Conservation (phyloP, 345 rosid species). For the Microthlaspi erraticum region DNA sequence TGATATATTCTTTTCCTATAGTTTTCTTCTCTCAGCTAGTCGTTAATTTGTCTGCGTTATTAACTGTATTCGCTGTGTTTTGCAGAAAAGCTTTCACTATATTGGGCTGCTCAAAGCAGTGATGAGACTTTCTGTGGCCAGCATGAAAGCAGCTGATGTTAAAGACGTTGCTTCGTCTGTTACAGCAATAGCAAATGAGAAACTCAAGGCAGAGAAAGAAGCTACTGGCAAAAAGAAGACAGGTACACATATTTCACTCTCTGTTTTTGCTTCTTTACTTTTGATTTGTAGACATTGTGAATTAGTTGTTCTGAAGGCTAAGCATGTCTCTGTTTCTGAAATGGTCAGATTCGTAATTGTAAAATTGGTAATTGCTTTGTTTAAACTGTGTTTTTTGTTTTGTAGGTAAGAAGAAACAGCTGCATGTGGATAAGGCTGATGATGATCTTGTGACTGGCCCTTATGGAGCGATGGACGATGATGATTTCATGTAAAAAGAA, state of each 20-base stretch:
- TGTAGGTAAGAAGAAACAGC: constrained; percentile 9
- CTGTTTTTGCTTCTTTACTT: background rate
- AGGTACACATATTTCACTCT: constrained; percentile 50
- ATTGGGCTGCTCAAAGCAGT: constrained; percentile 74
- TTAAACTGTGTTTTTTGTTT: background rate
- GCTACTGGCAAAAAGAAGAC: constrained; percentile 83
- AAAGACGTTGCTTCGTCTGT: constrained; percentile 86
- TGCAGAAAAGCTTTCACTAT: constrained; percentile 91
- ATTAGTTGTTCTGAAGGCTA: background rate
- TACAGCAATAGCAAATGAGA: constrained; percentile 89
- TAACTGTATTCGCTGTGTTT: background rate
- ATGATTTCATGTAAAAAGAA: constrained; percentile 21
- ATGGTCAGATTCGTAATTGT: background rate
- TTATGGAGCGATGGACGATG: constrained; percentile 18
- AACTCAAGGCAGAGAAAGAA: constrained; percentile 88
- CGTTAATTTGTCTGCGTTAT: too few species aligned
- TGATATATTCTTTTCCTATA: background rate
- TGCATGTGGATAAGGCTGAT: constrained; percentile 19
- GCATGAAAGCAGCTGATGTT: constrained; percentile 84
- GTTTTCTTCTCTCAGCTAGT: background rate
- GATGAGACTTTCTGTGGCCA: constrained; percentile 75
- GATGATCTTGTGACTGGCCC: constrained; percentile 22
- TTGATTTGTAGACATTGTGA: background rate
- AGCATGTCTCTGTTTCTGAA: background rate
- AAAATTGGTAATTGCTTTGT: background rate